These are phyloP conservation scores for Phytomonas sp. DNA, from an alignment of 208 protist species.

Conservation along the genomic window DNA sequence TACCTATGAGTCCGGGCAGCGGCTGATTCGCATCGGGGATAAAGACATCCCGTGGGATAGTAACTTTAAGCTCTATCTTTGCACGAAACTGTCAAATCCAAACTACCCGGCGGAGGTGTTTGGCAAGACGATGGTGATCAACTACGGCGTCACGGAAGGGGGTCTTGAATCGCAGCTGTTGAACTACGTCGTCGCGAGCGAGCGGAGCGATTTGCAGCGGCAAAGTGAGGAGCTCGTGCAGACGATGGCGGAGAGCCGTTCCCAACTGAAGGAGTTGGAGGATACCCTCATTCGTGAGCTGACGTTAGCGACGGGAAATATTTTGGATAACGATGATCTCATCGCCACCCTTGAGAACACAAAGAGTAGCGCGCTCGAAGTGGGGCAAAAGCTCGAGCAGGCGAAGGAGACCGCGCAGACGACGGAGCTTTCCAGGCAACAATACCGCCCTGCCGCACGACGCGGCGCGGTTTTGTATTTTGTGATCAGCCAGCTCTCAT, in stretches of 20 bases:
- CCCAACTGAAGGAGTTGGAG: conserved; percentile 96
- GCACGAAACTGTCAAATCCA: conserved; percentile 98
- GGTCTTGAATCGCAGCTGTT: conserved; percentile 98
- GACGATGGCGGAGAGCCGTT: conserved; percentile 95
- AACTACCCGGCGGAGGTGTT: conserved; percentile 97
- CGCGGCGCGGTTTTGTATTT: conserved; percentile 98
- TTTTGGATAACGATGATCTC: conserved; percentile 98
- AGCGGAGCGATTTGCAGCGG: conserved; percentile 95
- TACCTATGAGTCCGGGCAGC: conserved; percentile 66
- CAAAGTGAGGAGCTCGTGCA: conserved; percentile 94
- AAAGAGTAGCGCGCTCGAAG: conserved; percentile 95
- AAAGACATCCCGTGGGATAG: conserved; percentile 97
- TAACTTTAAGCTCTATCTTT: conserved; percentile 97
- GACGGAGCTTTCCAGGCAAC: conserved; percentile 93
- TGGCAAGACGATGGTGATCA: conserved; percentile 97
- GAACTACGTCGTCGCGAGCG: conserved; percentile 96
- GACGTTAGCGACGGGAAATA: conserved; percentile 93
- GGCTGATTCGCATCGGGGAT: conserved; percentile 90
- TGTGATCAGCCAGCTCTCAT: conserved; percentile 92
- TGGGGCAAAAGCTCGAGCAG: conserved; percentile 93
- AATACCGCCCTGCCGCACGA: conserved; percentile 94
- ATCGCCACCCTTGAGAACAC: conserved; percentile 98
- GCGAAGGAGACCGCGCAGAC: conserved; percentile 92
- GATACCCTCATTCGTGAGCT: conserved; percentile 97
- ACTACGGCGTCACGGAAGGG: conserved; percentile 97